Evolutionary conservation across 768 basidiomycete genomes (phyloP).

Genomic region (Hortiboletus campestris): DNA sequence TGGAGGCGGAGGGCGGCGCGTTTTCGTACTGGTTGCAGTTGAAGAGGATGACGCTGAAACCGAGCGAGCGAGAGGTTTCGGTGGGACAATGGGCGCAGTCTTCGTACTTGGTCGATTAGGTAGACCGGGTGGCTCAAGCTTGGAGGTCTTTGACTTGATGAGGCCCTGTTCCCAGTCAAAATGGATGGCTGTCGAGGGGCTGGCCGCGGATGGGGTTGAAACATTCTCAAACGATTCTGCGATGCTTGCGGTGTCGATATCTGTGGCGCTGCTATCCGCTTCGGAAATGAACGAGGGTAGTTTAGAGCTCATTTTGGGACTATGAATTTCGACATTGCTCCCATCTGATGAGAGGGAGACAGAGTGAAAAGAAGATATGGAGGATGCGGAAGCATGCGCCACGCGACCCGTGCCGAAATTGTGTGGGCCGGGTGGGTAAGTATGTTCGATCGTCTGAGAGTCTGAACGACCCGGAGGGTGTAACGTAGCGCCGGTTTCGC

Average conservation of each 20-base stretch:
- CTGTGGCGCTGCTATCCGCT: conserved; percentile 33
- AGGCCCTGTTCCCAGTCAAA: conserved; percentile 54
- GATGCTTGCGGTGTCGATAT: conserved; percentile 55
- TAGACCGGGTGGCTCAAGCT: conserved; percentile 42
- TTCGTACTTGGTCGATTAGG: conserved; percentile 41
- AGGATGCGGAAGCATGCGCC: conserved; percentile 62
- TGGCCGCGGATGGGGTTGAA: conserved; percentile 50
- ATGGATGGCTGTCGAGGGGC: conserved; percentile 47
- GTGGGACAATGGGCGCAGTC: conserved; percentile 13
- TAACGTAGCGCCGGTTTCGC: conserved; percentile 17
- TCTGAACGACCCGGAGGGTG: conserved; percentile 40
- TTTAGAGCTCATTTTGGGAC: conserved; percentile 24
- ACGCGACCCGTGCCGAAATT: conserved; percentile 33
- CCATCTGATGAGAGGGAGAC: conserved; percentile 74
- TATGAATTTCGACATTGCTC: conserved; percentile 27
- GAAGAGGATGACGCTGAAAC: conserved; percentile 38
- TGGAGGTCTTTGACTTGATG: conserved; percentile 30
- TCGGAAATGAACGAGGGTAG: conserved; percentile 50
- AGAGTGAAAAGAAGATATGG: conserved; percentile 81
- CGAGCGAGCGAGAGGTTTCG: conserved; percentile 32
- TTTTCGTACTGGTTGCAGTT: conserved; percentile 34
- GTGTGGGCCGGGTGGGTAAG: conserved; percentile 47
- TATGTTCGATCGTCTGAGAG: conserved; percentile 56
- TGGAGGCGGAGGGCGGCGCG: conserved; percentile 38
- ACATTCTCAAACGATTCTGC: conserved; percentile 74